Evolutionary conservation across 148 eudicot species (phyloP).

Genomic region (Linanthus parryae): DNA sequence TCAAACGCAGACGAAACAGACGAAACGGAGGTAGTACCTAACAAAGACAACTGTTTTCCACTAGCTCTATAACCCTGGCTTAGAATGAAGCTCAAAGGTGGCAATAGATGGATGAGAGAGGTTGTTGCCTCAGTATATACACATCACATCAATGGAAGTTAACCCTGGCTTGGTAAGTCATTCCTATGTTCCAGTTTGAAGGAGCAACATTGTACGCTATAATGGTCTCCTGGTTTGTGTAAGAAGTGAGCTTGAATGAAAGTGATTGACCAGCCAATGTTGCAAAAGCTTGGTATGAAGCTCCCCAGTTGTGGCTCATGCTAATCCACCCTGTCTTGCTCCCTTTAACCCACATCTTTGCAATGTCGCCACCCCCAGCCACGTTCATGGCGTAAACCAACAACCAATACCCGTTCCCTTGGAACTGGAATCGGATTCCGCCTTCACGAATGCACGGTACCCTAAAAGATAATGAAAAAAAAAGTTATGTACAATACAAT

Average conservation of each 20-base stretch:
- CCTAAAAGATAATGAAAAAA: no score
- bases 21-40: no score
- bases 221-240: conserved; percentile 38
- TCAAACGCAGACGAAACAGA: no score
- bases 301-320: conserved; percentile 98
- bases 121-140: no score
- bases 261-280: conserved; percentile 57
- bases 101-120: no score
- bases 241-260: conserved; percentile 54
- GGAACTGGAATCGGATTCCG: conserved; percentile 50
- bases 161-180: conserved; percentile 38
- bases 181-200: conserved; percentile 44
- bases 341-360: conserved; percentile 75
- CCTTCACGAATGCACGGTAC: conserved; percentile 57
- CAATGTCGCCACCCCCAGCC: conserved; percentile 61
- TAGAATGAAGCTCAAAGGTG: no score
- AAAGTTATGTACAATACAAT: no score
- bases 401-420: conserved; percentile 74
- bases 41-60: no score
- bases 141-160: conserved; percentile 43
- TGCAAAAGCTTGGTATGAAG: conserved; percentile 77
- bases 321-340: conserved; percentile 57
- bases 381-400: conserved; percentile 78
- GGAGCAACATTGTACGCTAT: conserved; percentile 55
- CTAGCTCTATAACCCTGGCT: no score